Conservation (phyloP, 768 basidiomycete species). For the Suillus decipiens region DNA sequence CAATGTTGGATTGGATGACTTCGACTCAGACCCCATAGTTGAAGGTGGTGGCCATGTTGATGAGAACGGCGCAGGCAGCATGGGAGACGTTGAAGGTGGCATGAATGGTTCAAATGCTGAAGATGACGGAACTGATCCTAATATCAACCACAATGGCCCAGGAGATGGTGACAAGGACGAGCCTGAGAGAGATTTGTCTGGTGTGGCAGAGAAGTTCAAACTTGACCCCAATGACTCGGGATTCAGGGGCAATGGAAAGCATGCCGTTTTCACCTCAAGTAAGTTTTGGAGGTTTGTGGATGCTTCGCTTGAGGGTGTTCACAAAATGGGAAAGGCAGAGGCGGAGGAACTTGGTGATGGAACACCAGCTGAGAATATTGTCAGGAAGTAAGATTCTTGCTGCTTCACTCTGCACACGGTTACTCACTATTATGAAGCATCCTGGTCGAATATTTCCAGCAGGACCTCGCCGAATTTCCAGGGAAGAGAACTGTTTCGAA, state of each 20-base stretch:
- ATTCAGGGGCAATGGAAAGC: not conserved
- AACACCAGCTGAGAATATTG: not conserved
- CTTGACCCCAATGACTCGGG: not conserved
- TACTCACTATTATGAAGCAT: not conserved
- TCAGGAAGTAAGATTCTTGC: not conserved
- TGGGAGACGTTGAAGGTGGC: not conserved
- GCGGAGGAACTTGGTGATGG: not conserved
- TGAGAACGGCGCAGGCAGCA: not conserved
- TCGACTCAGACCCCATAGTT: not conserved
- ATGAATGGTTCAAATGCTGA: not conserved
- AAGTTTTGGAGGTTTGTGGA: conserved; percentile 11
- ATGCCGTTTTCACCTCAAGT: not conserved
- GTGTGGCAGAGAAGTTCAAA: not conserved
- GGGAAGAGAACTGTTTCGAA: not conserved
- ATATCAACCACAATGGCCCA: too few relatives aligned
- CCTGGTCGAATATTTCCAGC: conserved; percentile 6
- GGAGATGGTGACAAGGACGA: not conserved
- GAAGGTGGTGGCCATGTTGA: not conserved
- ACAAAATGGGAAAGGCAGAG: not conserved
- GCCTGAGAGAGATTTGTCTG: not conserved
- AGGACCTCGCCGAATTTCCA: conserved; percentile 9
- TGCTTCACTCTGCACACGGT: not conserved
- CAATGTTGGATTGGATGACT: not conserved
- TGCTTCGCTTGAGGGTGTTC: not conserved
- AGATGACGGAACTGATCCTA: not conserved